Base-by-base conservation (phyloP, 768 basidiomycete species). In the Naganishia onofrii region DNA sequence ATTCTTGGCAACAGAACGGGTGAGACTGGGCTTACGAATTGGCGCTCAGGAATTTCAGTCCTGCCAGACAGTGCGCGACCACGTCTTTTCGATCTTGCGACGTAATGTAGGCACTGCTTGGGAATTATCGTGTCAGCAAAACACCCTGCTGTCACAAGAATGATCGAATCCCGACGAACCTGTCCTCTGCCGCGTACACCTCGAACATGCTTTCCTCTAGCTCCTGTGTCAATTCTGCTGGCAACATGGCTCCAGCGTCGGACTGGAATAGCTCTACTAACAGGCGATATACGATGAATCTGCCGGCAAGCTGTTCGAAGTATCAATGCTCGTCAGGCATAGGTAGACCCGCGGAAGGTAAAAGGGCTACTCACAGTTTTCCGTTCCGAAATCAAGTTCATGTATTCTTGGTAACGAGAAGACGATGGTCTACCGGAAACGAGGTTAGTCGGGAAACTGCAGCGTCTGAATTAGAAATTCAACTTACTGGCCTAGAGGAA, bases 201-300 rank as follows among this genome's bases (percentile, higher is more conserved):
- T 71, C 70, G 23, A 67, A 71, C 36, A 71, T 54, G 66, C 64
- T 55, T 28, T 66, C 42, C 52, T 71, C 70, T 32, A 71, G 32
- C 44, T 66, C 64, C 2, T 15, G 56, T 6, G 52, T 55, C 56
- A 71, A 44, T 1, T 36, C 52, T 31, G 34, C 53, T 0, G 54
- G 51, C 42, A 71, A 26, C 9, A 29, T 19, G 2, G 67, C 44
- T 55, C 67, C 56, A 9, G 48, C 52, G 31, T 32, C 57, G 15
- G 66, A 48, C 38, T 66, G 42, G n/a, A 68, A 32, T 13, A 67
- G 67, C 55, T 67, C 64, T 0, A 68, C 31, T 23, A 71, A 57
- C 10, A 66, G 51, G 8, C 70, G 70, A 64, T 71, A 56, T 3
- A 71, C 66, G 46, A 68, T 68, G 48, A 67, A 71, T 23, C 42